These are phyloP conservation scores for Ambrosiella cleistominuta DNA, from an alignment of 2,329 filamentous ascomycete species.

Conservation along the genomic window DNA sequence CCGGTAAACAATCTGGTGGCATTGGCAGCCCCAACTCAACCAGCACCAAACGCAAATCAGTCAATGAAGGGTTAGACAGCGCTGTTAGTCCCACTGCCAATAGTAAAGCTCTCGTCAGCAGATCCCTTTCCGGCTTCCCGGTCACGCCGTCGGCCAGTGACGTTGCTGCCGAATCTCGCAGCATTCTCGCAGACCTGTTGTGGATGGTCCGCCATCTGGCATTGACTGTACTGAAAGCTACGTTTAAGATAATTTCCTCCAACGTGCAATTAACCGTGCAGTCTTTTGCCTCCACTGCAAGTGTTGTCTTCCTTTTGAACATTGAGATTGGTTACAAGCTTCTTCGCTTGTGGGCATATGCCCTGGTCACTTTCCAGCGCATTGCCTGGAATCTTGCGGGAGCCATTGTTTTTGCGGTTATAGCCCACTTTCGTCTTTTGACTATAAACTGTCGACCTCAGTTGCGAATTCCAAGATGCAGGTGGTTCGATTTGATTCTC, in stretches of 20 bases:
- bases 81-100: neutral
- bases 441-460: neutral
- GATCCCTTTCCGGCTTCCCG: neutral
- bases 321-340: slow-evolving; percentile 12
- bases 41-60: neutral
- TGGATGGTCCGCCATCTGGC: slow-evolving; percentile 8
- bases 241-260: slow-evolving; percentile 12
- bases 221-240: slow-evolving; percentile 7
- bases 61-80: neutral
- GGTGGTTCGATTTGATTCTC: slow-evolving; percentile 10
- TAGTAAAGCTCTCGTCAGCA: neutral
- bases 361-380: slow-evolving; percentile 9
- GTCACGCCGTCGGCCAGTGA: neutral
- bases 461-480: neutral
- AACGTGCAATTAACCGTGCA: slow-evolving; percentile 11
- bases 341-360: slow-evolving; percentile 11
- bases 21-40: neutral
- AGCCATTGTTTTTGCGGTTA: slow-evolving; percentile 4
- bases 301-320: slow-evolving; percentile 11
- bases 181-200: slow-evolving; percentile 6
- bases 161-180: slow-evolving; percentile 10
- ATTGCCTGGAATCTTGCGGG: slow-evolving; percentile 10
- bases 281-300: slow-evolving; percentile 8
- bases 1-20: no score
- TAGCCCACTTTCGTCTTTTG: slow-evolving; percentile 7